Evolutionary conservation across 345 rosid genomes (phyloP), one percentile per base, ranked within the genome.

Genomic region (Lumnitzera littorea): DNA sequence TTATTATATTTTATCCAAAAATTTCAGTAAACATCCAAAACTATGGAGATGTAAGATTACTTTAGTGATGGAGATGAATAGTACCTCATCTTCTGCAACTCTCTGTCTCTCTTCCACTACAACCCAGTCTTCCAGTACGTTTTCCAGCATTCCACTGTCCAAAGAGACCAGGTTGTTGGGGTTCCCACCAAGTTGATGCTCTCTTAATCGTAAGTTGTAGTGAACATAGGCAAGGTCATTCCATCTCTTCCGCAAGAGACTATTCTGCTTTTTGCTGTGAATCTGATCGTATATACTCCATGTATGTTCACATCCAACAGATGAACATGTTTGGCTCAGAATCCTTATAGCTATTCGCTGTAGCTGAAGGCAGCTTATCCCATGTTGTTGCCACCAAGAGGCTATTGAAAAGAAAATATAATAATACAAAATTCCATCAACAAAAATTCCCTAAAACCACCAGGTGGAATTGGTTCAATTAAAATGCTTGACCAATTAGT

Each of bases 321-420:
- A 86, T 1, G 91, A 86, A 68, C 96, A 84, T 0, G 87, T 81
- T 76, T 91, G 98, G 77, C 97, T 92, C 64, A 92, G 76, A 73
- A 92, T 80, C 61, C 90, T 81, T 60, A 89, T 72, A 15, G 96
- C 98, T 41, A 92, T 85, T 59, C 80, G 77, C 65, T 85, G 97
- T 46, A 92, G 89, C 66, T 92, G 94, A 69, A 80, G 79, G 85
- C 96, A 88, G 71, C 87, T 77, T 74, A 72, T 85, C 65, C 91
- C 91, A 58, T 85, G 91, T 51, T 80, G 87, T 69, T 80, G 91
- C 91, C 98, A 91, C 98, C 98, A 91, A 25, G 86, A 81, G 6
- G 95, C 87, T 86, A 68, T 64, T 24, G 62, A 68, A 46, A 65
- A 55, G 57, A 55, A 16, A 46, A n/a, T 57, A 36, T 20, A 15